Evolutionary conservation across 2,329 filamentous ascomycete species (phyloP).

Genomic region (Drechslerella dactyloides): DNA sequence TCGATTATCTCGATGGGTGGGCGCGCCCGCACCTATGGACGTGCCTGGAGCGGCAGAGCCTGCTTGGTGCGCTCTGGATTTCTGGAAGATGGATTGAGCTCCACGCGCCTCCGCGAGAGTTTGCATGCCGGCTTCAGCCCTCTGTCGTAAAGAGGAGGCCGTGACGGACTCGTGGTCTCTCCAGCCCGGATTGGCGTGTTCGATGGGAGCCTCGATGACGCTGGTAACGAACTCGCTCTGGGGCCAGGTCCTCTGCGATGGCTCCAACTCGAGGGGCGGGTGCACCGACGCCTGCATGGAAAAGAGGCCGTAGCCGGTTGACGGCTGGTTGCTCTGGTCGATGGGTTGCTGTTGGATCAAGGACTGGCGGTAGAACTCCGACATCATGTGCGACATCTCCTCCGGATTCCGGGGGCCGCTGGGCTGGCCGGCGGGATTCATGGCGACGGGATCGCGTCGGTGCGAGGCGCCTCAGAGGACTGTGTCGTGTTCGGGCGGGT

Average conservation of each 20-base stretch:
- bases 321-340: conserved; percentile 34
- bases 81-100: conserved; percentile 35
- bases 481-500: too few species aligned
- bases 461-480: neutral
- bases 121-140: conserved; percentile 41
- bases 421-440: conserved; percentile 16
- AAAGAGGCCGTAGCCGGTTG: conserved; percentile 41
- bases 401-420: conserved; percentile 36
- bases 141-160: conserved; percentile 32
- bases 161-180: conserved; percentile 31
- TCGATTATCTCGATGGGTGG: conserved; percentile 11
- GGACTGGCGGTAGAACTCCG: conserved; percentile 43
- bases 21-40: neutral
- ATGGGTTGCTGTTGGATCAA: conserved; percentile 32
- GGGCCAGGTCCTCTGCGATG: conserved; percentile 40
- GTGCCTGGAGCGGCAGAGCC: conserved; percentile 3
- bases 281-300: conserved; percentile 34
- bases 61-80: conserved; percentile 19
- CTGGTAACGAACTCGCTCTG: conserved; percentile 44
- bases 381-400: conserved; percentile 47
- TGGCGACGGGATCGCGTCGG: neutral
- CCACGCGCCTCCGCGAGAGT: conserved; percentile 19
- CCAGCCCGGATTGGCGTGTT: conserved; percentile 38
- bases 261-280: conserved; percentile 32
- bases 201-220: conserved; percentile 40